phyloP scores from a whole-genome alignment of 169 alveolate species.

The Fabrea salina region DNA sequence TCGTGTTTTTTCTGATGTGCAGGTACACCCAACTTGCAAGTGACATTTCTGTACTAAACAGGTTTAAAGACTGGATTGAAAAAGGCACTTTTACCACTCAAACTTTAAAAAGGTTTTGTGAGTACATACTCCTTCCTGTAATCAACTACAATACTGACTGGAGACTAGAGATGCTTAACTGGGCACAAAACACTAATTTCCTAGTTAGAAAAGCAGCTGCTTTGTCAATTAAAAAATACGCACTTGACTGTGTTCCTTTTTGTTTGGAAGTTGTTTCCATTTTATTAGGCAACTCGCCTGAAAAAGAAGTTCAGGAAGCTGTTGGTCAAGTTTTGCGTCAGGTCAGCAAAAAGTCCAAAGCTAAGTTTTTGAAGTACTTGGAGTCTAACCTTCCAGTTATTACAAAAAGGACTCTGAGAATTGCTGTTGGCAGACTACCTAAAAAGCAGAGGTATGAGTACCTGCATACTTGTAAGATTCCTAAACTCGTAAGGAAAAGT shows the following conservation, averaged over 20 bases:
- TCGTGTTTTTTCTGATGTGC: constrained; percentile 11
- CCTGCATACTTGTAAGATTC: too few relatives aligned
- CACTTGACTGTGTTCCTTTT: background rate
- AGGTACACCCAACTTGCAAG: background rate
- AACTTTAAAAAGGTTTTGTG: background rate
- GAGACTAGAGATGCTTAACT: background rate
- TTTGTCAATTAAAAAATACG: background rate
- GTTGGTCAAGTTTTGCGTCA: constrained; percentile 17
- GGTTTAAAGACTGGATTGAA: background rate
- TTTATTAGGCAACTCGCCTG: background rate
- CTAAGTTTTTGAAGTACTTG: background rate
- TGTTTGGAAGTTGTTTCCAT: background rate
- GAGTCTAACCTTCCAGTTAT: background rate
- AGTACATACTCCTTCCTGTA: background rate
- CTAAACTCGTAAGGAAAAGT: too few relatives aligned
- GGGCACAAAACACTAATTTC: background rate
- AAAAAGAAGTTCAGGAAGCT: background rate
- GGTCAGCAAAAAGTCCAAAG: constrained; percentile 22
- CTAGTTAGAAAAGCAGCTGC: constrained; percentile 16
- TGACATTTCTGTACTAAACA: background rate
- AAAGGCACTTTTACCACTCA: background rate
- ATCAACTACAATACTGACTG: background rate
- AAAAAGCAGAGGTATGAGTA: background rate
- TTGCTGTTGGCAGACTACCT: background rate
- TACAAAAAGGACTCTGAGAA: background rate